These are phyloP conservation scores for Debaryomyces nepalensis DNA, from an alignment of 1,139 yeast genomes.

Conservation along the genomic window DNA sequence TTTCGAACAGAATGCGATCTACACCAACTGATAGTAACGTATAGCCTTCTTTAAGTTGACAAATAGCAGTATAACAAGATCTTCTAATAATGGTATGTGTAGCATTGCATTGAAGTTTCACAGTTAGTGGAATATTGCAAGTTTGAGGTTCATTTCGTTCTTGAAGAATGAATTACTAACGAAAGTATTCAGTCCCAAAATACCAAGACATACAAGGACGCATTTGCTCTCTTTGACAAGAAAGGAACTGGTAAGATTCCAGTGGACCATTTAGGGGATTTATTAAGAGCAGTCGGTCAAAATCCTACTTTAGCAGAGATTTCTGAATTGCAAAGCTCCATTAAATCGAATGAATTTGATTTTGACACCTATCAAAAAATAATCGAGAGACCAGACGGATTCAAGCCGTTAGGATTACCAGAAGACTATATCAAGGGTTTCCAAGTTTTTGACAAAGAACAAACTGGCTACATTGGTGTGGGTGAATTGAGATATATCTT, in stretches of 20 bases:
- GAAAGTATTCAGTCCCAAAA: slow-evolving; percentile 41
- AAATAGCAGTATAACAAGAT: slow-evolving; percentile 1
- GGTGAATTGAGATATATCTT: slow-evolving; percentile 95
- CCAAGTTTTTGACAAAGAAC: slow-evolving; percentile 96
- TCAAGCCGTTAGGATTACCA: slow-evolving; percentile 88
- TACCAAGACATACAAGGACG: slow-evolving; percentile 87
- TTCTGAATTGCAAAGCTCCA: slow-evolving; percentile 65
- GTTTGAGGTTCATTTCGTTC: neutral
- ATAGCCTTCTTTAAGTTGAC: slow-evolving; percentile 8
- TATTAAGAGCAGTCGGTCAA: slow-evolving; percentile 95
- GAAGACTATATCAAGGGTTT: slow-evolving; percentile 97
- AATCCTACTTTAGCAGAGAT: slow-evolving; percentile 95
- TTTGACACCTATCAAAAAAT: slow-evolving; percentile 79
- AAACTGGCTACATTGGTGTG: slow-evolving; percentile 93
- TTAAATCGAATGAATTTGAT: slow-evolving; percentile 56
- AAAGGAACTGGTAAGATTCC: slow-evolving; percentile 94
- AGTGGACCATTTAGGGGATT: slow-evolving; percentile 86
- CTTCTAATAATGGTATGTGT: slow-evolving; percentile 1
- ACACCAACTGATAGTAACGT: slow-evolving; percentile 1
- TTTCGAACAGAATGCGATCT: slow-evolving; percentile 8
- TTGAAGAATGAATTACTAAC: neutral
- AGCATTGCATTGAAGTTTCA: neutral
- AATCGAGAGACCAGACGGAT: slow-evolving; percentile 87
- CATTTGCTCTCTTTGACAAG: slow-evolving; percentile 95
- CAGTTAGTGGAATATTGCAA: neutral